Evolutionary conservation across 2,329 filamentous ascomycete genomes (phyloP).

Genomic region (Colletotrichum camelliae): DNA sequence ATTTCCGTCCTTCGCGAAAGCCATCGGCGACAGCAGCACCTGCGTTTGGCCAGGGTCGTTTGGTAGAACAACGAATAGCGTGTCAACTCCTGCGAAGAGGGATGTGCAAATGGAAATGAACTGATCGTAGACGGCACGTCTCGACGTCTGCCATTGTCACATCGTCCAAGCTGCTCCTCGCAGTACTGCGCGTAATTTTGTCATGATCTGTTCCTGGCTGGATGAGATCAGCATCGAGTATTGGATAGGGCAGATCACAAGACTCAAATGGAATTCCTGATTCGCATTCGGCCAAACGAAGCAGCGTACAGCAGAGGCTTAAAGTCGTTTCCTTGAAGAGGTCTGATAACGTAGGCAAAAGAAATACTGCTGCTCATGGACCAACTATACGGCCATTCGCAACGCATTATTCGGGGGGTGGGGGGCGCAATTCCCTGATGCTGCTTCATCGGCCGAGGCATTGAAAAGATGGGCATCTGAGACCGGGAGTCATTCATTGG

Average conservation of each 20-base stretch:
- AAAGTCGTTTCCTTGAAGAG: background rate
- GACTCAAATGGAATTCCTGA: background rate
- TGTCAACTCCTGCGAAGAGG: background rate
- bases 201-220: background rate
- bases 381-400: background rate
- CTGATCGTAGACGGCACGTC: background rate
- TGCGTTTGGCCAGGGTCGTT: background rate
- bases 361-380: background rate
- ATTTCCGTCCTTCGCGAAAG: background rate
- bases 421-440: background rate
- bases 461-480: background rate
- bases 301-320: background rate
- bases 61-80: background rate
- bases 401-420: background rate
- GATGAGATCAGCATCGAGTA: background rate
- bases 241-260: too few species aligned
- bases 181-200: background rate
- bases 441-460: background rate
- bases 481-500: background rate
- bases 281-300: background rate
- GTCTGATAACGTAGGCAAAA: background rate
- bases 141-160: background rate
- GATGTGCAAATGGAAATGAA: background rate
- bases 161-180: background rate
- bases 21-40: background rate